phyloP scores from a whole-genome alignment of 1,284 basidiomycete species.

The Cystobasidium pallidum region DNA sequence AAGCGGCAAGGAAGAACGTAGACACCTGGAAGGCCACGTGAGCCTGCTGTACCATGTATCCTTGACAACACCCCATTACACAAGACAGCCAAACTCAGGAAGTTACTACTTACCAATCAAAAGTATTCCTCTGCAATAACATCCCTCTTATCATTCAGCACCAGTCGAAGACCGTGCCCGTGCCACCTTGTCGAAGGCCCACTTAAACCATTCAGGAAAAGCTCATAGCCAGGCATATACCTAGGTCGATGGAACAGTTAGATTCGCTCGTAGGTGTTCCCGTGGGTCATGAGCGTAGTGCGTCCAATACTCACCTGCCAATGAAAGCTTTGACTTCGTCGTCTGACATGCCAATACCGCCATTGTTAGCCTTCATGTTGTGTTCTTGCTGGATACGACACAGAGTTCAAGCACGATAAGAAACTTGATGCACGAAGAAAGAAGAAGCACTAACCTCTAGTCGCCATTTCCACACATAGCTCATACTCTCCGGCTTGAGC shows the following conservation, averaged over 20 bases:
- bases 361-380: constrained; percentile 77
- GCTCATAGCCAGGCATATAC: constrained; percentile 82
- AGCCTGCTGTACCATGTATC: not conserved
- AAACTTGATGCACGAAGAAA: too few species aligned
- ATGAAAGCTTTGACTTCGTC: constrained; percentile 69
- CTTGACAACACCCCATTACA: not conserved
- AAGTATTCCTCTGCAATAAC: constrained; percentile 52
- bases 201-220: constrained; percentile 65
- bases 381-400: constrained; percentile 72
- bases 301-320: constrained; percentile 42
- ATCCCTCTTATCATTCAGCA: constrained; percentile 60
- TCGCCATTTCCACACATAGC: constrained; percentile 52
- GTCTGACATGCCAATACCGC: constrained; percentile 83
- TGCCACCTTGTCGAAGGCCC: constrained; percentile 58
- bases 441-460: constrained; percentile 46
- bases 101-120: too few species aligned
- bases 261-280: too few species aligned
- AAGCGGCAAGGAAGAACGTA: constrained; percentile 24
- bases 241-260: constrained; percentile 62
- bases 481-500: constrained; percentile 58
- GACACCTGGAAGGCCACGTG: constrained; percentile 22
- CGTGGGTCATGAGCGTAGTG: too few species aligned
- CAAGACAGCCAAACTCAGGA: too few species aligned
- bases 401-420: not conserved
- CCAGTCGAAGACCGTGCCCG: constrained; percentile 59